Base-by-base conservation (phyloP, 2,329 filamentous ascomycete genomes). In the Verticillium longisporum region DNA sequence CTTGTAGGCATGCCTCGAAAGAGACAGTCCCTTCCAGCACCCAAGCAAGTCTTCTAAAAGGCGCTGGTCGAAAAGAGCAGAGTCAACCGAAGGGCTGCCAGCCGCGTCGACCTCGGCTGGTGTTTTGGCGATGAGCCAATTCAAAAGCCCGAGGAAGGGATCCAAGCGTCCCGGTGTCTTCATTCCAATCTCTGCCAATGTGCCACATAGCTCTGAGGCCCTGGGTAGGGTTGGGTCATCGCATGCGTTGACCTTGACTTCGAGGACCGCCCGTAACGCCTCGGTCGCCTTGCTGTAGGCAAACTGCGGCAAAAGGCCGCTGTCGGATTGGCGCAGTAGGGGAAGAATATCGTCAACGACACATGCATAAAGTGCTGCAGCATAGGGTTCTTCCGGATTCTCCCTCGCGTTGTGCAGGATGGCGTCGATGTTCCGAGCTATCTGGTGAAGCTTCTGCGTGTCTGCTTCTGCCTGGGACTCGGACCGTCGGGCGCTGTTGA, bases 21-120 rank as follows among this genome's bases (percentile, higher is more conserved):
- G 71, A 1, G 75, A 74, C 14, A 76, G 61, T 60, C 75, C 72
- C 65, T 71, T 70, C 75, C 75, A 77, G 59, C 76, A 61, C 13
- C 68, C 67, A 33, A 75, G 41, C 4, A 76, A 66, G 62, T 76
- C 72, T 0, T 67, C 59, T 50, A 71, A 56, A 18, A 61, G 26
- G 6, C 21, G 34, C 11, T 61, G 59, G 6, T 65, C 55, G 4
- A 60, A 58, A n/a, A 26, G 1, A 14, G 32, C 33, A 50, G n/a
- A n/a, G n/a, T 50, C 18, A 7, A 18, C 41, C 10, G 41, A 50
- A 9, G 18, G 9, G 32, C 7, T 36, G 15, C 14, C 33, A 4
- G 32, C 32, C 26, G 34, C 36, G 36, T 38, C 18, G 9, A n/a
- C n/a, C 38, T 26, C 5, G 10, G 36, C 38, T 21, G 41, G n/a